Evolutionary conservation across 257 asterid species (phyloP).

Genomic region (Solanum sparsipilum): DNA sequence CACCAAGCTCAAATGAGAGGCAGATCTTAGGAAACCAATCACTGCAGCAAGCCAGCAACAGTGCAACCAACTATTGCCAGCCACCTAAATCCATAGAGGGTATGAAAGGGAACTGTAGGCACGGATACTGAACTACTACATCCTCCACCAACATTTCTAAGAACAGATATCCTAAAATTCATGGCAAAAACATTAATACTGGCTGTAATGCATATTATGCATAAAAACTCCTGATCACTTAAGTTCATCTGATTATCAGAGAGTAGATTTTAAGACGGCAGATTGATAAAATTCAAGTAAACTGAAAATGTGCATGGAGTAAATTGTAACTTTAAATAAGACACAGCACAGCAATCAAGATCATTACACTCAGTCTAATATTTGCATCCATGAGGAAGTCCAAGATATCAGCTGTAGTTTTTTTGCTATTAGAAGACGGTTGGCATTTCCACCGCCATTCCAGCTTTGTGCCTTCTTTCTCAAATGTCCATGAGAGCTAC

Average conservation of each 20-base stretch:
- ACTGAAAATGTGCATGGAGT: neutral
- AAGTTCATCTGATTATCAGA: neutral
- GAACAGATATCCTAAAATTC: neutral
- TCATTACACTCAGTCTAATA: constrained; percentile 79
- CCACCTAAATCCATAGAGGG: neutral
- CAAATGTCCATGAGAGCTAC: constrained; percentile 88
- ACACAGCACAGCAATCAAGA: neutral
- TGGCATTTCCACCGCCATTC: constrained; percentile 99
- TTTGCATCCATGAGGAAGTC: constrained; percentile 94
- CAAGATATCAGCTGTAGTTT: constrained; percentile 59
- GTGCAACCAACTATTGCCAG: neutral
- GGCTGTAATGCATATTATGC: neutral
- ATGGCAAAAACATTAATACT: neutral
- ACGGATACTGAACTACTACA: neutral
- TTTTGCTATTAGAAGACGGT: constrained; percentile 43
- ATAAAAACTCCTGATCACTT: neutral
- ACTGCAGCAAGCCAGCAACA: neutral
- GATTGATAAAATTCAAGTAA: neutral
- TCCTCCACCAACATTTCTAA: neutral
- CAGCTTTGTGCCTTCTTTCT: constrained; percentile 81
- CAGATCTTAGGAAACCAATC: neutral
- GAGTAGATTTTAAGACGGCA: neutral
- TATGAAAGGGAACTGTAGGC: neutral
- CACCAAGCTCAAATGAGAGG: neutral
- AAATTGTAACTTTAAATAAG: neutral